These are phyloP conservation scores for Mychonastes homosphaera DNA, from an alignment of 139 green algal species.

Conservation along the genomic window DNA sequence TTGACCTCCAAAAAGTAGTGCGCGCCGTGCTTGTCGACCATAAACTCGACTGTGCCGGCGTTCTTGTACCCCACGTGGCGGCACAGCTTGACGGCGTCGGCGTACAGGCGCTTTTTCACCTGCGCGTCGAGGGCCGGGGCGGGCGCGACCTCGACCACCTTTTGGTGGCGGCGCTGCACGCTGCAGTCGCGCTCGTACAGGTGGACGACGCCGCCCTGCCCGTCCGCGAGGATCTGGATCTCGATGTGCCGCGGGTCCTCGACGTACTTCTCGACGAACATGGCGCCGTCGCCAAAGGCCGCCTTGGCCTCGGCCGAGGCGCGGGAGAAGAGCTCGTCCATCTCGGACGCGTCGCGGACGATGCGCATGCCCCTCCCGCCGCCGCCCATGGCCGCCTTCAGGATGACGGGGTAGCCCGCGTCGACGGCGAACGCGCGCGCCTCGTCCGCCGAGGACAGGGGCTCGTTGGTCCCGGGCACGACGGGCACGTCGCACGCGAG, in stretches of 20 bases:
- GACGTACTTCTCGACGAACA: conserved; percentile 95
- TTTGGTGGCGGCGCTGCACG: conserved; percentile 96
- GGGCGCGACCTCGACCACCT: conserved; percentile 38
- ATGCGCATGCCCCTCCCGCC: conserved; percentile 90
- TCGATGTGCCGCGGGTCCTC: conserved; percentile 76
- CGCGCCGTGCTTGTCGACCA: conserved; percentile 81
- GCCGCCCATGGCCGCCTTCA: conserved; percentile 91
- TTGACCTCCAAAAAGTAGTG: conserved; percentile 99
- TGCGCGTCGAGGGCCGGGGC: neutral
- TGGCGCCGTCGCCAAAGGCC: conserved; percentile 88
- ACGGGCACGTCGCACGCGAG: conserved; percentile 69
- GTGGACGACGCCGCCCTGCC: conserved; percentile 89
- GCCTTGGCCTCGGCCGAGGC: conserved; percentile 68
- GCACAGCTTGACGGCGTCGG: conserved; percentile 63
- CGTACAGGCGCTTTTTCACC: conserved; percentile 31
- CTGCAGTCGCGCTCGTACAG: conserved; percentile 94
- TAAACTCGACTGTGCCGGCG: conserved; percentile 95
- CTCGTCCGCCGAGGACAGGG: conserved; percentile 43
- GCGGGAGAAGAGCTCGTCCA: conserved; percentile 63
- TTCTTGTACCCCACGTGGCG: conserved; percentile 72
- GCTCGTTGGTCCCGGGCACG: conserved; percentile 76
- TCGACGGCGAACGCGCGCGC: conserved; percentile 57
- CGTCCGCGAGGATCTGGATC: conserved; percentile 86
- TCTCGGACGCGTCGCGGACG: conserved; percentile 56
- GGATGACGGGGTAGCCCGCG: conserved; percentile 81